Base-by-base conservation (phyloP, 257 asterid genomes). In the Echium plantagineum region DNA sequence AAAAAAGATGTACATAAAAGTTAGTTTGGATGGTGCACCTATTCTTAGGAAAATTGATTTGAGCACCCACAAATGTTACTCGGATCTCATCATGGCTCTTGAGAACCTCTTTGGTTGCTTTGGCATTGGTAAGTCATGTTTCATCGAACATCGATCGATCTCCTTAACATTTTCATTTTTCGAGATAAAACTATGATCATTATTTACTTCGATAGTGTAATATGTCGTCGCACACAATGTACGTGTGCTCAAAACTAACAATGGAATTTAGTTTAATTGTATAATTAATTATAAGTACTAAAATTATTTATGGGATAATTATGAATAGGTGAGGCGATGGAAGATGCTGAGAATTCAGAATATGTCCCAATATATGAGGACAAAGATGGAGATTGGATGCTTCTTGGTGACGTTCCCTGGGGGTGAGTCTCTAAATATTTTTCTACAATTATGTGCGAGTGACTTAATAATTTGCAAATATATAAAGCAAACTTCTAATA, bases 301-400 rank as follows among this genome's bases (percentile, higher is more conserved):
- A 31, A 15, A 18, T 32, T 17, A 12, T 32, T 1, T 7, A 31
- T 32, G 17, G 1, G 5, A 42, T 42, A 3, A 15, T 17, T 59
- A 9, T 31, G 5, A 0, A 18, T 21, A 59, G 63, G 63, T 59
- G 63, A 59, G n/a, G 52, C 63, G 0, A 17, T 59, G 52, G 17
- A 59, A 21, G 28, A 32, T 59, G 49, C 28, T 3, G 63, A 59
- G 9, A 59, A 16, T 26, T 56, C 21, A 9, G 38, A 22, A n/a
- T 56, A 56, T 42, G 60, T 56, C 19, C 60, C 52, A 13, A 59
- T 59, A 28, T 59, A 59, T 59, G 63, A 59, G 28, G 63, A 59
- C 52, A 59, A 59, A 38, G 63, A 59, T 10, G 63, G 63, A 59
- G 63, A 59, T 19, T 59, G 63, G 63, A 59, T 59, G 63, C 63